Evolutionary conservation across 257 asterid species (phyloP), one percentile per base, ranked within the genome.

Genomic region (Oldenlandia corymbosa): DNA sequence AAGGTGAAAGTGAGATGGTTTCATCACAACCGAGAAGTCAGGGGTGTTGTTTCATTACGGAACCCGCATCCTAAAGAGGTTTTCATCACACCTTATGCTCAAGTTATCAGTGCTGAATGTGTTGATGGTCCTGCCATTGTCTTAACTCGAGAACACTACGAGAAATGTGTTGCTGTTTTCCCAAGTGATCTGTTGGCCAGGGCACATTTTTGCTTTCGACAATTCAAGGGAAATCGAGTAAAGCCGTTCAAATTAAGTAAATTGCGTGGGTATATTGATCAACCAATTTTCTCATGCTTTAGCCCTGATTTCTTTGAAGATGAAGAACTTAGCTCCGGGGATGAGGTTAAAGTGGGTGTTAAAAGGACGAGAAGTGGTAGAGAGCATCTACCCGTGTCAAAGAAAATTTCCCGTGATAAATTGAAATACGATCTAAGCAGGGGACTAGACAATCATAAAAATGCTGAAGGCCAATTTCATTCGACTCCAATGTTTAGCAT

Each of bases 1-100:
- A 93, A 88, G 78, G 97, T 87, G 74, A 93, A 87, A 84, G 96
- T 93, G 54, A 84, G 99, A 81, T 93, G 97, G 99, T 93, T 93
- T 76, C 97, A 93, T 78, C 85, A 87, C 58, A 81, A 80, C 62
- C 81, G 81, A 76, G 97, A 93, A 85, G 96, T 93, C 77, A 80
- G 65, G 69, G 94, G 95, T 47, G 80, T 80, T 56, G 85, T 83
- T 67, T 68, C 94, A 31, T 63, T 87, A 42, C 70, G 69, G 46
- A 76, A 85, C 54, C 90, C 86, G 59, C 94, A 93, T 79, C 96
- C 96, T 43, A 85, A 81, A 65, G 99, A 93, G 78, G 88, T 93
- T 63, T 93, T 90, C 79, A 87, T 87, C 59, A 93, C 99, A 36
- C 95, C 96, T 30, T 86, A 84, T 42, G 77, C 83, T 26, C 97